Evolutionary conservation across 257 asterid genomes (phyloP), one percentile per base, ranked within the genome.

Genomic region (Solanum appendiculatum): DNA sequence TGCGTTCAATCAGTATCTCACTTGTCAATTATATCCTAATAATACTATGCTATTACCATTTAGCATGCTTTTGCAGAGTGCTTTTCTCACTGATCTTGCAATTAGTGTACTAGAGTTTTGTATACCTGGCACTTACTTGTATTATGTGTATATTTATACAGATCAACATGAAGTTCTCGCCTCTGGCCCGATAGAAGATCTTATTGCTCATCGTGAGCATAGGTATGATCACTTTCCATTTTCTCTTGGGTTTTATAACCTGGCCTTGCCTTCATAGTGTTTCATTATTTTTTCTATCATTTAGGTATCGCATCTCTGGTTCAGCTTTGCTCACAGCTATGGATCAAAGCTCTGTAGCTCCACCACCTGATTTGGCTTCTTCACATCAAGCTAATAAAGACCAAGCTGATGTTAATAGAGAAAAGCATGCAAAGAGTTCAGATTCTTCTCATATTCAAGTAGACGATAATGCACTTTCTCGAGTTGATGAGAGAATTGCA

Each of bases 101-200:
- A 29, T 18, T 29, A 48, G 7, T 81, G 6, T 16, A 29, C 33
- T 48, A 81, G 27, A 48, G 25, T 81, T 46, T 51, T 48, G 85
- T 48, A 31, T 20, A 29, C 60, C 37, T 33, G 29, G 85, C 42
- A 6, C 68, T 81, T 81, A 81, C 29, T 81, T 81, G 44, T 64
- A 33, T 66, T 37, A 63, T 77, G 40, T 36, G 51, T 72, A 86
- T 51, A 85, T 83, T 84, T 90, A 63, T 88, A 36, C 87, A 97
- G 99, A 95, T 92, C 98, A 97, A 80, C 99, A 97, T 73, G 99
- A 97, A 91, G 94, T 97, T 89, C 98, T 97, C 86, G 97, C 98
- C 64, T 97, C 99, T 72, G 99, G 99, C 89, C 99, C 99, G 23
- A 95, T 97, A 86, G 99, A 97, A 94, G 99, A 97, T 93, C 98